Conservation (phyloP, 306 rosid genomes). For the Lathyrus sativus region DNA sequence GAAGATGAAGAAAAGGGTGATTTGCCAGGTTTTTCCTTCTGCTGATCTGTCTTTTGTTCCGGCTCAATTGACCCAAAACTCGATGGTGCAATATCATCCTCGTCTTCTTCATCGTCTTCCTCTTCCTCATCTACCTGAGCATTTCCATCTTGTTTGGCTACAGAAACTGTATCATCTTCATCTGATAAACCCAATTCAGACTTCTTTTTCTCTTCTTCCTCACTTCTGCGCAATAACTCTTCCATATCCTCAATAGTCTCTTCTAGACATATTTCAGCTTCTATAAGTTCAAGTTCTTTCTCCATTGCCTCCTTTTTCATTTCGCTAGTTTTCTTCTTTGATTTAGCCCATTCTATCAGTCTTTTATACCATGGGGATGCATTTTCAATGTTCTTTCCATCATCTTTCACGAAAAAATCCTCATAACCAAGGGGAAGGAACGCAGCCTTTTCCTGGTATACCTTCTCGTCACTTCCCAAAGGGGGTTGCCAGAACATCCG, state of each 20-base stretch:
- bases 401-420: conserved; percentile 65
- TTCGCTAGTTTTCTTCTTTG: conserved; percentile 61
- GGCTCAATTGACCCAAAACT: conserved; percentile 83
- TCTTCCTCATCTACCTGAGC: conserved; percentile 51
- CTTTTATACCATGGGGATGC: conserved; percentile 54
- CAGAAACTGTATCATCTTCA: conserved; percentile 49
- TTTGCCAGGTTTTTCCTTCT: conserved; percentile 60
- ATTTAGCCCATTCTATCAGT: conserved; percentile 67
- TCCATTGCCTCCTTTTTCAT: conserved; percentile 52
- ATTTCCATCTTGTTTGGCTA: conserved; percentile 50
- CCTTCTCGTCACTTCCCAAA: conserved; percentile 60
- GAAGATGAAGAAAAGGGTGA: conserved; percentile 87
- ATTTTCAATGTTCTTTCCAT: conserved; percentile 48
- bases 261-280: conserved; percentile 73
- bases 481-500: conserved; percentile 94
- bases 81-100: conserved; percentile 60
- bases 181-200: conserved; percentile 56
- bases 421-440: conserved; percentile 85
- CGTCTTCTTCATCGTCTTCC: conserved; percentile 56
- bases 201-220: conserved; percentile 75
- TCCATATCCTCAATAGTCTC: conserved; percentile 78
- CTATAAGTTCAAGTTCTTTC: conserved; percentile 68
- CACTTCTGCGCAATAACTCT: conserved; percentile 55
- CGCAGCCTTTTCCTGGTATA: conserved; percentile 66
- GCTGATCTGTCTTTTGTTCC: conserved; percentile 47